A percentile compares a stretch with the other conserved stretches of the same genome.
Conservation (phyloP, 2,329 filamentous ascomycete species). For the Colletotrichum trifolii region DNA sequence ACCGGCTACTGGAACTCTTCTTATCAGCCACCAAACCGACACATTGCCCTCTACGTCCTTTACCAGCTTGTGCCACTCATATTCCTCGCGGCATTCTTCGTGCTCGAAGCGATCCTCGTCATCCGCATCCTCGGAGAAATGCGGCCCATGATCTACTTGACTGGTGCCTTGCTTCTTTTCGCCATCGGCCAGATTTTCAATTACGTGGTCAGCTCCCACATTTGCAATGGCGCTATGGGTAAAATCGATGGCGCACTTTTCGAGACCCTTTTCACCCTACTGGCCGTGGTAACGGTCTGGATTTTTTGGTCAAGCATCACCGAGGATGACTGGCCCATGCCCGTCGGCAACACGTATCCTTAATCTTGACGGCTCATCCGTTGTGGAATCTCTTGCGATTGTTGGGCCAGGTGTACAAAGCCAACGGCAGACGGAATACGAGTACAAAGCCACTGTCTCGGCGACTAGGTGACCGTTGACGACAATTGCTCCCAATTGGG, state of each 20-base stretch:
- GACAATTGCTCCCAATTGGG: too few species aligned
- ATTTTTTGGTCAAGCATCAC: slow-evolving; percentile 99
- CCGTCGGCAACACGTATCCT: slow-evolving; percentile 54
- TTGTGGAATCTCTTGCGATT: background rate
- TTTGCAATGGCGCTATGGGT: slow-evolving; percentile 84
- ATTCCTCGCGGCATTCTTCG: slow-evolving; percentile 88
- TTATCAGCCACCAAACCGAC: slow-evolving; percentile 68
- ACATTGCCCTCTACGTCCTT: slow-evolving; percentile 90
- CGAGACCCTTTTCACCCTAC: slow-evolving; percentile 89
- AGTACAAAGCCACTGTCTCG: too few species aligned
- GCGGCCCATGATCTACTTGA: slow-evolving; percentile 91
- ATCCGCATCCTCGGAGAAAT: slow-evolving; percentile 86
- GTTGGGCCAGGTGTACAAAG: background rate
- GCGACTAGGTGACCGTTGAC: too few species aligned
- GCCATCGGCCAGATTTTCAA: slow-evolving; percentile 95
- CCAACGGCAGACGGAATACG: too few species aligned
- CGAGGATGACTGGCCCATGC: slow-evolving; percentile 93
- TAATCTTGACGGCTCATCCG: slow-evolving; percentile 14
- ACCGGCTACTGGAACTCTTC: slow-evolving; percentile 80
- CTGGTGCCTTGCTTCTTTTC: slow-evolving; percentile 81
- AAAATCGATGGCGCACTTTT: slow-evolving; percentile 95
- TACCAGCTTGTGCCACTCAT: slow-evolving; percentile 91
- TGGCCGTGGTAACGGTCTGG: slow-evolving; percentile 87
- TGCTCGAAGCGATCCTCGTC: slow-evolving; percentile 86
- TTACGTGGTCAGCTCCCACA: slow-evolving; percentile 90